A percentile compares a stretch with the other conserved stretches of the same genome.
Evolutionary conservation across 2,329 filamentous ascomycete species (phyloP).

Genomic region (Neospermospora avenae): DNA sequence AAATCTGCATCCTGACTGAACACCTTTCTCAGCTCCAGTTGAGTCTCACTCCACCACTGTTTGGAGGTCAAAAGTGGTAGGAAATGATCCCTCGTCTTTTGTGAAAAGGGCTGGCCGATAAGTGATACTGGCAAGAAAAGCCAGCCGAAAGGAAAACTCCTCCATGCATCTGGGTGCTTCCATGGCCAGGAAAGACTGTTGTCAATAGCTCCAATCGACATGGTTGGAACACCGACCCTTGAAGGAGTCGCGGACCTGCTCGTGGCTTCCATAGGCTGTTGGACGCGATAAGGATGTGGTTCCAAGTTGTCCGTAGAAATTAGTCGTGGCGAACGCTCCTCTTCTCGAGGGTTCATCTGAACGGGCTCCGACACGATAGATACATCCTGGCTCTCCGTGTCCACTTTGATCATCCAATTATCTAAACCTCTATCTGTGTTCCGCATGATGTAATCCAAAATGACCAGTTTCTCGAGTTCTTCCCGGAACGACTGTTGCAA

Average conservation of each 20-base stretch:
- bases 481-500: slow-evolving; percentile 92
- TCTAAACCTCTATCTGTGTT: slow-evolving; percentile 96
- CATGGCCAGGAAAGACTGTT: slow-evolving; percentile 97
- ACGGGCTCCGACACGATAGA: slow-evolving; percentile 81
- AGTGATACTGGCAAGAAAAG: slow-evolving; percentile 94
- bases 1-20: slow-evolving; percentile 95
- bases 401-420: slow-evolving; percentile 99
- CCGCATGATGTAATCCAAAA: slow-evolving; percentile 97
- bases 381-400: slow-evolving; percentile 77
- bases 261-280: slow-evolving; percentile 82
- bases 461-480: slow-evolving; percentile 93
- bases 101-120: slow-evolving; percentile 93
- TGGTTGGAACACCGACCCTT: slow-evolving; percentile 40
- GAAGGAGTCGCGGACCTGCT: slow-evolving; percentile 42
- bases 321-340: slow-evolving; percentile 49
- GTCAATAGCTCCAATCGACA: slow-evolving; percentile 89
- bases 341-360: slow-evolving; percentile 56
- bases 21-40: slow-evolving; percentile 76
- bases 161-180: slow-evolving; percentile 64
- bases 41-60: slow-evolving; percentile 95
- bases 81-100: slow-evolving; percentile 91
- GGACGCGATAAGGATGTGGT: slow-evolving; percentile 68
- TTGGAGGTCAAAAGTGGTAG: slow-evolving; percentile 93
- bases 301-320: slow-evolving; percentile 36
- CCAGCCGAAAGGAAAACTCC: slow-evolving; percentile 96